Conservation (phyloP, 257 asterid species). For the Anisodus tanguticus region DNA sequence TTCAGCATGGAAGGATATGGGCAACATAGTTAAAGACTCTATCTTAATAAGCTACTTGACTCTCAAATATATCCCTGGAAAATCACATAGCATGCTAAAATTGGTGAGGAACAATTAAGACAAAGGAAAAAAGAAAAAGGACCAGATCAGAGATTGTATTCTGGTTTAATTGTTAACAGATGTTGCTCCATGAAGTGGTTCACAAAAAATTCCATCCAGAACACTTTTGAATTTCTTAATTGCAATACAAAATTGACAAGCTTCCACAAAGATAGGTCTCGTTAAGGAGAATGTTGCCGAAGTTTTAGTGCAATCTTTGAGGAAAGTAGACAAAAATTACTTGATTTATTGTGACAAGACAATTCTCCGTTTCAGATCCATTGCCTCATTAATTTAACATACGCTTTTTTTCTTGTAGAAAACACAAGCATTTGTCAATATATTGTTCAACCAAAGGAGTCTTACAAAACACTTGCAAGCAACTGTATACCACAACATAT, state of each 20-base stretch:
- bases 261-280: not conserved
- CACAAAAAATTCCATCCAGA: not conserved
- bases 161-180: not conserved
- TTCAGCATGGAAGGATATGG: not conserved
- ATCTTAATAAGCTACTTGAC: slow-evolving; percentile 9
- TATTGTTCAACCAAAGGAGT: not conserved
- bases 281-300: not conserved
- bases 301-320: not conserved
- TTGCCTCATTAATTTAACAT: not conserved
- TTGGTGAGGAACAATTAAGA: not conserved
- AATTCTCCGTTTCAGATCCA: not conserved
- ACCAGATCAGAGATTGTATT: not conserved
- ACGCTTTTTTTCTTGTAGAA: not conserved
- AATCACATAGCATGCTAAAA: not conserved
- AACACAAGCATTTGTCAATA: slow-evolving; percentile 1
- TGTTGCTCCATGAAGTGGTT: not conserved
- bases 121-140: not conserved
- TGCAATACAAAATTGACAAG: not conserved
- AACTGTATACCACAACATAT: not conserved
- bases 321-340: not conserved
- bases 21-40: not conserved
- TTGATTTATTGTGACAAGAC: not conserved
- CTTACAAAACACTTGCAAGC: not conserved
- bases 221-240: not conserved
- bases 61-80: not conserved